A percentile compares a stretch with the other conserved stretches of the same genome.
Evolutionary conservation across 176 grass and related monocot species (phyloP).

Genomic region (Rhynchospora pubera): DNA sequence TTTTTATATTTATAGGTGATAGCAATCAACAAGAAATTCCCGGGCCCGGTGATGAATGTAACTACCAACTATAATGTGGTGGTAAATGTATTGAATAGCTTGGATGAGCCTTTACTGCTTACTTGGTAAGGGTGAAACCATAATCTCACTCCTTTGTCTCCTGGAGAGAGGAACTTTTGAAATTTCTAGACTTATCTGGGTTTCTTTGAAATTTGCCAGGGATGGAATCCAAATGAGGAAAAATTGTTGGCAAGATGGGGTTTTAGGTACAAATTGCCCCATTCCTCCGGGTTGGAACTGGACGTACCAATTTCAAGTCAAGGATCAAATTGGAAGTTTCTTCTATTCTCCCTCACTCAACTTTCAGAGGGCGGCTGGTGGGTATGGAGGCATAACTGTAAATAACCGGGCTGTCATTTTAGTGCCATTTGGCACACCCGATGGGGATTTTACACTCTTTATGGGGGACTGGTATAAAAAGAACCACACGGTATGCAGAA

Average conservation of each 20-base stretch:
- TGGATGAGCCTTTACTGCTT: slow-evolving; percentile 81
- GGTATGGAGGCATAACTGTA: slow-evolving; percentile 72
- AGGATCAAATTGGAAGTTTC: slow-evolving; percentile 97
- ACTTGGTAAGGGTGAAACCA: slow-evolving; percentile 39
- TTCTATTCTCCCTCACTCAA: slow-evolving; percentile 88
- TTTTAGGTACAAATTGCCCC: slow-evolving; percentile 81
- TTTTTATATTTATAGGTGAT: slow-evolving; percentile 47
- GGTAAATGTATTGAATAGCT: slow-evolving; percentile 82
- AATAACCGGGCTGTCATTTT: slow-evolving; percentile 68
- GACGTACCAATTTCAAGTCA: slow-evolving; percentile 95
- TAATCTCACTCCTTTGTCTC: neutral
- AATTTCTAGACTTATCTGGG: neutral
- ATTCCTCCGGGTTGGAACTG: slow-evolving; percentile 89
- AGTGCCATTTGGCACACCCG: slow-evolving; percentile 58
- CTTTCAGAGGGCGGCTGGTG: slow-evolving; percentile 69
- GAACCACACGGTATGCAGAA: slow-evolving; percentile 46
- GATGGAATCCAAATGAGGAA: slow-evolving; percentile 77
- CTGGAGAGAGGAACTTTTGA: neutral
- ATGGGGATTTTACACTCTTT: slow-evolving; percentile 70
- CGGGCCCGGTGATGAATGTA: slow-evolving; percentile 60
- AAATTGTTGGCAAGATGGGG: slow-evolving; percentile 82
- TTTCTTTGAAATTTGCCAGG: slow-evolving; percentile 28
- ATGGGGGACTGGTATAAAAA: slow-evolving; percentile 96
- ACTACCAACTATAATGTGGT: slow-evolving; percentile 78
- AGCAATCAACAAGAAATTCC: slow-evolving; percentile 71